Base-by-base conservation (phyloP, 805 yeast species). In the Ogataea kodamae region DNA sequence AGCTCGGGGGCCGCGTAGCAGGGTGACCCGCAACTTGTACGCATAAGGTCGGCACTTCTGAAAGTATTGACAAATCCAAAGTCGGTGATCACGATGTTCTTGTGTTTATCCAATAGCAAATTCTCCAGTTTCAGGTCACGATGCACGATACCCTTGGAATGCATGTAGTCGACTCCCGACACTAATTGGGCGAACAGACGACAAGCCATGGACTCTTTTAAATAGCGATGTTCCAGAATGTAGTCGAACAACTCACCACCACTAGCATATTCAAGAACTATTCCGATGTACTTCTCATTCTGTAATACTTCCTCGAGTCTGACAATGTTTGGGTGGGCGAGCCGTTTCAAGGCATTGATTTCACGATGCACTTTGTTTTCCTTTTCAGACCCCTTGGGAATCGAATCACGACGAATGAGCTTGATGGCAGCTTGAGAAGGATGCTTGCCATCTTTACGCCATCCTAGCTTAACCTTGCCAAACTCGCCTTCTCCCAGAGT, bases 1-100 rank as follows among this genome's bases (percentile, higher is more conserved):
- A 92, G 65, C 57, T 92, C 98, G 0, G 98, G 98, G 1, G 98
- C 98, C 0, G 98, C 98, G 60, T 90, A 90, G 59, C 98, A 90
- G 1, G 98, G 98, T 3, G 96, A 86, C 2, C 98, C 98, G 59
- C 98, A 90, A 22, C 89, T 77, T 1, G 97, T 90, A 55, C 79
- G 80, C 97, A 90, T 92, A 27, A 86, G 64, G 56, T 87, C 96
- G 45, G 71, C 72, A 13, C 69, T 71, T 21, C 62, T 64, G 62
- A 80, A 92, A 18, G 90, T 81, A 61, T 92, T 92, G 22, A 94
- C 98, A 61, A 92, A 92, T 0, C 97, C 97, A 59, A 88, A 88
- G 62, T 88, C 97, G 11, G 95, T 81, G 34, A 88, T 86, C 31
- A 88, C 72, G 41, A 88, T 76, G 58, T 87, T 87, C 53, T 81